Conservation (phyloP, 2,329 filamentous ascomycete species). For the Salinomyces thailandicus region DNA sequence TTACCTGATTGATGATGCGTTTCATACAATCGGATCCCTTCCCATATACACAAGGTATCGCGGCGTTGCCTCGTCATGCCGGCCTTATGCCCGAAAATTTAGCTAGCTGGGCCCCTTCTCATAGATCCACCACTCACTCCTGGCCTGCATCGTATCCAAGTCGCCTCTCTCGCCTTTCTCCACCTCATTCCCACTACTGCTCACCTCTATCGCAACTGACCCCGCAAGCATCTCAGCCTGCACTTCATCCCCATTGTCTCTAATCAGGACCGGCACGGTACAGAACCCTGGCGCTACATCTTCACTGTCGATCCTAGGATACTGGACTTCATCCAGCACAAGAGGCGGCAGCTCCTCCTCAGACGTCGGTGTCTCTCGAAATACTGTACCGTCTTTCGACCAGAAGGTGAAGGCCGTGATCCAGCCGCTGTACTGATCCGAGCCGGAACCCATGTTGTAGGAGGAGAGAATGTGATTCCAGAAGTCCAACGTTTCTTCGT, state of each 20-base stretch:
- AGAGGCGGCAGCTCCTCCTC: constrained; percentile 3
- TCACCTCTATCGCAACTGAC: constrained; percentile 18
- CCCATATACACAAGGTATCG: too few species aligned
- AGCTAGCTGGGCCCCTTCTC: too few species aligned
- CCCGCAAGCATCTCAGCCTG: constrained; percentile 25
- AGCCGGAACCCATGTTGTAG: constrained; percentile 26
- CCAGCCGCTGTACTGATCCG: constrained; percentile 36
- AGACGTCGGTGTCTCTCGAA: neutral
- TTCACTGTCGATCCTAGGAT: constrained; percentile 16
- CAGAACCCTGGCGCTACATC: constrained; percentile 22
- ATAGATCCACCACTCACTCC: constrained; percentile 6
- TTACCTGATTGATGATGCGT: too few species aligned
- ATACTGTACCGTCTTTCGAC: constrained; percentile 20
- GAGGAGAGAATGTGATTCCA: constrained; percentile 31
- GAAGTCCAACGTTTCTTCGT: constrained; percentile 29
- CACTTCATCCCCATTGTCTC: constrained; percentile 22
- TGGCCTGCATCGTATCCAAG: constrained; percentile 4
- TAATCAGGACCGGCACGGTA: constrained; percentile 26
- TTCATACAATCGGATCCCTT: too few species aligned
- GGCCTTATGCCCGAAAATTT: too few species aligned
- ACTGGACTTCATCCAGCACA: constrained; percentile 15
- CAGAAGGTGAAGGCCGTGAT: constrained; percentile 15
- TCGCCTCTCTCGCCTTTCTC: neutral
- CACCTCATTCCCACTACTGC: constrained; percentile 11
- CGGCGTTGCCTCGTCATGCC: too few species aligned